Evolutionary conservation across 2,329 filamentous ascomycete genomes (phyloP), one percentile per base, ranked within the genome.

Genomic region (Eutypella sp.): DNA sequence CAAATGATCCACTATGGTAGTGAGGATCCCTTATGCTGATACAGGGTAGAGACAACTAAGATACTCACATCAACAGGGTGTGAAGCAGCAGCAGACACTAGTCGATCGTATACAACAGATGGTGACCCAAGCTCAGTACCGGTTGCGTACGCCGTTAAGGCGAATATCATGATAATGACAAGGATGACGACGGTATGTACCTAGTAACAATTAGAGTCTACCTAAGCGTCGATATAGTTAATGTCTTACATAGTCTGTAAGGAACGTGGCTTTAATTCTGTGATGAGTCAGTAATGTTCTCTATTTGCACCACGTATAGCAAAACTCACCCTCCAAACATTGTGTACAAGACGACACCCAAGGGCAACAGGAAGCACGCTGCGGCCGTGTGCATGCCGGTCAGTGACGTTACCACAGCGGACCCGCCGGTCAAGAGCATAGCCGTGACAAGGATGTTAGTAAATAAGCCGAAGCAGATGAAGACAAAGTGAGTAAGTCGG

Each of bases 361-460:
- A 68, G 0, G 89, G 89, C 3, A 95, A 73, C 40, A 95, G 69
- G 69, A 89, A 93, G 62, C 87, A 92, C 48, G 87, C 89, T 2
- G 89, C 89, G 11, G 84, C 82, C 18, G 85, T 89, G 24, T 79
- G 77, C 60, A 89, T 81, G 16, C 86, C 86, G 1, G 85, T 89
- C 44, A 90, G 66, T 18, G 82, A 75, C 19, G 71, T 77, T 54
- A 86, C 77, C 1, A 91, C 89, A 8, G 86, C 85, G 13, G 81
- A 81, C 34, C 89, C 89, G 50, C 90, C 89, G 20, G 88, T 89
- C 52, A 95, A 78, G 41, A 95, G 70, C 88, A 93, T 93, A 34
- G 88, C 82, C 0, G 89, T 91, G 23, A 95, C 89, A 2, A 95
- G 74, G 36, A 92, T 85, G 59, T 92, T 89, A 27, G 88, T 93